A percentile compares a stretch with the other conserved stretches of the same genome.
phyloP scores from a whole-genome alignment of 129 eudicot genomes.

The Scalesia atractyloides region DNA sequence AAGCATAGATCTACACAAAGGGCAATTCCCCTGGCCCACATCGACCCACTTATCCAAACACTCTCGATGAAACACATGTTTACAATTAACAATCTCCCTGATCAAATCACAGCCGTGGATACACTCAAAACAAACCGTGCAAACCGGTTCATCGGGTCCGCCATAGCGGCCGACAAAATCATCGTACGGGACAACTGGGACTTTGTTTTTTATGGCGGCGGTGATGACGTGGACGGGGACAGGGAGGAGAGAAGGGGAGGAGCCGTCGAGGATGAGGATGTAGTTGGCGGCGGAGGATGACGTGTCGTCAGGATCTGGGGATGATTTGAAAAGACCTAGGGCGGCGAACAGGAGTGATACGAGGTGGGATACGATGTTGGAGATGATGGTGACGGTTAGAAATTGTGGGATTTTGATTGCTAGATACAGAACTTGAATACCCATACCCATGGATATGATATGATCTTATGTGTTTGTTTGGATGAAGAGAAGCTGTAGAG shows the following conservation, averaged over 20 bases:
- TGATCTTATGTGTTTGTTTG: neutral
- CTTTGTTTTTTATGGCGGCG: constrained; percentile 43
- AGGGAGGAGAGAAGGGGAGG: constrained; percentile 53
- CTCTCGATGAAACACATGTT: constrained; percentile 39
- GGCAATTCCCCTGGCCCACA: constrained; percentile 36
- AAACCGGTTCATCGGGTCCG: neutral
- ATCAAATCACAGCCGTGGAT: constrained; percentile 11
- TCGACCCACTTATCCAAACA: constrained; percentile 52
- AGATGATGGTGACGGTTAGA: constrained; percentile 29
- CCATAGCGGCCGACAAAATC: constrained; percentile 17
- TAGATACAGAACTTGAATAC: constrained; percentile 25
- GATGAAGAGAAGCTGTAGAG: neutral
- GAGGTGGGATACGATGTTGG: constrained; percentile 32
- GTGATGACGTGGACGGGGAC: constrained; percentile 50
- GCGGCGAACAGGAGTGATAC: constrained; percentile 31
- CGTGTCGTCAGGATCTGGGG: constrained; percentile 33
- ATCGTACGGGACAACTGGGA: constrained; percentile 35
- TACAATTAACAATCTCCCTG: constrained; percentile 41
- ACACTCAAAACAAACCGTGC: constrained; percentile 37
- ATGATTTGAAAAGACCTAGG: constrained; percentile 50
- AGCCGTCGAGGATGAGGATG: constrained; percentile 52
- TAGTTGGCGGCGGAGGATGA: constrained; percentile 30
- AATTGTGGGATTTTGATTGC: constrained; percentile 45
- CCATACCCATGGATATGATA: constrained; percentile 27
- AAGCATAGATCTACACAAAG: constrained; percentile 40